Conservation (phyloP, 805 yeast genomes). For the Zygosaccharomyces pseudorouxii region DNA sequence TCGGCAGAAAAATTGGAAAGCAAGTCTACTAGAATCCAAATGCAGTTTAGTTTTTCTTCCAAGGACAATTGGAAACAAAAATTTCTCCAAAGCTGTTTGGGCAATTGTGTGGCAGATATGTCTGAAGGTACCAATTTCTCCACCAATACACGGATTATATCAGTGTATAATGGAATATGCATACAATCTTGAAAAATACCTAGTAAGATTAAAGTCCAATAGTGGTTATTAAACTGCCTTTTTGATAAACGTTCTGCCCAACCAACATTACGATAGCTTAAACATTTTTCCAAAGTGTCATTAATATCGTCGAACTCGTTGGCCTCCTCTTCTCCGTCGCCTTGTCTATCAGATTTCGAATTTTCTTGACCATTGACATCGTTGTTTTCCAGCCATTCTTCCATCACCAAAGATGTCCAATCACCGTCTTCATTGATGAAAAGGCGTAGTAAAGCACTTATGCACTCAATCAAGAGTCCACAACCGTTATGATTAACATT, state of each 20-base stretch:
- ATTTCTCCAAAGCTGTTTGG: conserved; percentile 42
- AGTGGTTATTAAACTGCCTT: conserved; percentile 75
- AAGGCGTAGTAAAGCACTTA: conserved; percentile 29
- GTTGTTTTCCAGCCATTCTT: conserved; percentile 28
- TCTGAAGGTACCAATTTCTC: conserved; percentile 45
- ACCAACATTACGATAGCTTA: conserved; percentile 54
- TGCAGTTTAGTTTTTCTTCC: conserved; percentile 49
- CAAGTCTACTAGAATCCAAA: conserved; percentile 62
- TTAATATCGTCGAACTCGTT: conserved; percentile 18
- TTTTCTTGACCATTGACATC: conserved; percentile 4
- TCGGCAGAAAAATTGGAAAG: conserved; percentile 36
- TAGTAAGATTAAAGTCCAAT: conserved; percentile 74
- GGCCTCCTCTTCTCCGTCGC: conserved; percentile 29
- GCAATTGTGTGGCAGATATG: conserved; percentile 26
- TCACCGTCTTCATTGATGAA: conserved; percentile 34
- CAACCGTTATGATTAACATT: conserved; percentile 25
- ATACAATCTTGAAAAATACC: conserved; percentile 53
- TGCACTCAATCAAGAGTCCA: conserved; percentile 27
- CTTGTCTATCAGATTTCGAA: conserved; percentile 5
- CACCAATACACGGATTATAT: conserved; percentile 46
- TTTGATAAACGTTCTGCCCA: conserved; percentile 79
- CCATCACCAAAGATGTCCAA: conserved; percentile 30
- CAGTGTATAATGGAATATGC: conserved; percentile 28
- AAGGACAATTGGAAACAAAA: conserved; percentile 53
- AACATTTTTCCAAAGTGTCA: conserved; percentile 33